Evolutionary conservation across 78 protist species (phyloP).

Genomic region (Andalucia godoyi): DNA sequence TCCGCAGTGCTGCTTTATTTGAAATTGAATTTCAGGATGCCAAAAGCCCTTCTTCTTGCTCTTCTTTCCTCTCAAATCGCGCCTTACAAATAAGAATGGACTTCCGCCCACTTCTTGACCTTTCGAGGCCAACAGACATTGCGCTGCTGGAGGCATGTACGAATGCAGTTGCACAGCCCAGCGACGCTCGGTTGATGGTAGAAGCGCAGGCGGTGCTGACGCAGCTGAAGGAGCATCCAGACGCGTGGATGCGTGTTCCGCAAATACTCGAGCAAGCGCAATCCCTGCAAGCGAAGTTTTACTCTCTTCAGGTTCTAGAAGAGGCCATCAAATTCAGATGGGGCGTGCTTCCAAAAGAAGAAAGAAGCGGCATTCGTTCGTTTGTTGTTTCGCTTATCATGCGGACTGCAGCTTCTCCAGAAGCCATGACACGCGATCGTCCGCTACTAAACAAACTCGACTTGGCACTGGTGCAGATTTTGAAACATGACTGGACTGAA

Average conservation of each 20-base stretch:
- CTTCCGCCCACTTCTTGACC: too few species aligned
- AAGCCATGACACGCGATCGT: slow-evolving; percentile 20
- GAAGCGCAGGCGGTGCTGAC: slow-evolving; percentile 43
- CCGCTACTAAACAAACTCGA: background rate
- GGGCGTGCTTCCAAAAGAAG: slow-evolving; percentile 75
- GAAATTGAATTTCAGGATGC: too few species aligned
- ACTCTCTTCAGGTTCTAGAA: slow-evolving; percentile 68
- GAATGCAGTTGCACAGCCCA: too few species aligned
- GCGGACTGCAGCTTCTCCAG: slow-evolving; percentile 23
- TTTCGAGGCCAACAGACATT: too few species aligned
- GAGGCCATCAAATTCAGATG: slow-evolving; percentile 51
- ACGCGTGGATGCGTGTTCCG: slow-evolving; percentile 83
- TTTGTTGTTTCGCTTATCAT: slow-evolving; percentile 75
- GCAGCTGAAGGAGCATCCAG: slow-evolving; percentile 64
- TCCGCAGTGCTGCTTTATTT: too few species aligned
- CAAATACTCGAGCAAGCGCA: slow-evolving; percentile 48
- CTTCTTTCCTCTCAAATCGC: too few species aligned
- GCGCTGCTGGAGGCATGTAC: too few species aligned
- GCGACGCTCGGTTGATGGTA: too few species aligned
- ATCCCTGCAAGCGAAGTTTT: slow-evolving; percentile 36
- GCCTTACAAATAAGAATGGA: too few species aligned
- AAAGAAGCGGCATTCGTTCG: slow-evolving; percentile 50
- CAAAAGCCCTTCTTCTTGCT: too few species aligned
- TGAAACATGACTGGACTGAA: slow-evolving; percentile 96
- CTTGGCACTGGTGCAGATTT: slow-evolving; percentile 47